Conservation (phyloP, 768 basidiomycete species). For the Hebeloma cylindrosporum region DNA sequence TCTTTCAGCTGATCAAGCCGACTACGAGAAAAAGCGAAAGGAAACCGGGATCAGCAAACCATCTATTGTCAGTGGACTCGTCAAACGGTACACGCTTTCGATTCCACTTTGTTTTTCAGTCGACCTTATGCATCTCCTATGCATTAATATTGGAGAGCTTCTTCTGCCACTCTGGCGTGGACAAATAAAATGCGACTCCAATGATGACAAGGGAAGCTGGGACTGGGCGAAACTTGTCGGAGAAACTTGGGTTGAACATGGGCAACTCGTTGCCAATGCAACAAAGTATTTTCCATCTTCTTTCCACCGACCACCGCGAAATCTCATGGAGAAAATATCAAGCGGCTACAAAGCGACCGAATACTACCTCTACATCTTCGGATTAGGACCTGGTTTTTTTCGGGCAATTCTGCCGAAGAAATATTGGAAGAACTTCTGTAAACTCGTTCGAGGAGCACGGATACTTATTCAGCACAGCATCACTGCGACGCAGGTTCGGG, state of each 20-base stretch:
- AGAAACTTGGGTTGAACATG: conserved; percentile 21
- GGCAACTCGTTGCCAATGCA: conserved; percentile 27
- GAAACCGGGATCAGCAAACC: conserved; percentile 35
- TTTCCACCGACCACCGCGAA: conserved; percentile 18
- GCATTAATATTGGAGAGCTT: conserved; percentile 28
- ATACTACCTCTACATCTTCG: conserved; percentile 30
- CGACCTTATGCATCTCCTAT: conserved; percentile 36
- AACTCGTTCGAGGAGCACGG: conserved; percentile 23
- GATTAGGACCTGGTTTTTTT: conserved; percentile 30
- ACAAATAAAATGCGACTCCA: conserved; percentile 18
- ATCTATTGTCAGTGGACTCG: conserved; percentile 27
- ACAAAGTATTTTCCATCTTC: conserved; percentile 16
- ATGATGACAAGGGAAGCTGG: conserved; percentile 23
- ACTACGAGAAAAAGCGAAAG: conserved; percentile 21
- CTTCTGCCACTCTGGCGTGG: conserved; percentile 34
- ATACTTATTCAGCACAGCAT: conserved; percentile 25
- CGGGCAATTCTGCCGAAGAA: conserved; percentile 21
- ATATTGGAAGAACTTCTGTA: conserved; percentile 32
- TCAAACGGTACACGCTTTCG: conserved; percentile 19
- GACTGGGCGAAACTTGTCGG: conserved; percentile 27
- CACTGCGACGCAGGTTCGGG: conserved; percentile 16
- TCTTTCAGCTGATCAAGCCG: conserved; percentile 14
- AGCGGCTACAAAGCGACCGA: conserved; percentile 39
- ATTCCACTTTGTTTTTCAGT: conserved; percentile 26
- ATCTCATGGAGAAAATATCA: conserved; percentile 29